Percentiles rank a stretch among this genome's conserved stretches.
These are phyloP conservation scores for Larix sibirica DNA, from an alignment of 83 land plant species.

Conservation along the genomic window DNA sequence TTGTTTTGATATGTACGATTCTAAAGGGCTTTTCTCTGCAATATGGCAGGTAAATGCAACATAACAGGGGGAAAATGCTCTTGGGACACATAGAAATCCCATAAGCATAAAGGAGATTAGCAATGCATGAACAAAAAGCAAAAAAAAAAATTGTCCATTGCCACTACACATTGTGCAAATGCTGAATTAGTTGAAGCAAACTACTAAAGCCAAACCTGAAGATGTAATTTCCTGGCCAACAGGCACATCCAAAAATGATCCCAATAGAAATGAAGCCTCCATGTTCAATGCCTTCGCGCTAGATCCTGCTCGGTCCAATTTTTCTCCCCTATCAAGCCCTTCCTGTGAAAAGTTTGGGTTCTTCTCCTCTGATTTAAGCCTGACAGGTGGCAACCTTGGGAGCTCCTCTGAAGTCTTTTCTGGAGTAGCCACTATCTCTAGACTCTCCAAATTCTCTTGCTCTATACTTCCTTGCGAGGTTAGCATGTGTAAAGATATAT, in stretches of 20 bases:
- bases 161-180: neutral
- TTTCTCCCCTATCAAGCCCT: constrained; percentile 27
- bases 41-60: neutral
- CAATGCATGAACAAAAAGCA: neutral
- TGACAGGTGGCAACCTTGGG: constrained; percentile 86
- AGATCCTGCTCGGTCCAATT: constrained; percentile 40
- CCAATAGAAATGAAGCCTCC: constrained; percentile 61
- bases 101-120: neutral
- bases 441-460: constrained; percentile 15
- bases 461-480: constrained; percentile 26
- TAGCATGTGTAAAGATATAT: constrained; percentile 23
- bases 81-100: neutral
- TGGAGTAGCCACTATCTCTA: constrained; percentile 24
- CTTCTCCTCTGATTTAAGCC: constrained; percentile 77
- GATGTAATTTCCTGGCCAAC: constrained; percentile 82
- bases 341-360: constrained; percentile 46
- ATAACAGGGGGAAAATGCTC: neutral
- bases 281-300: constrained; percentile 21
- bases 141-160: neutral
- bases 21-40: neutral
- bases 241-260: constrained; percentile 83
- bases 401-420: constrained; percentile 54
- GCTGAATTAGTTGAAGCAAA: neutral
- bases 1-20: neutral
- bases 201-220: constrained; percentile 59